Base-by-base conservation (phyloP, 2,329 filamentous ascomycete genomes). In the Xylaria polymorpha region DNA sequence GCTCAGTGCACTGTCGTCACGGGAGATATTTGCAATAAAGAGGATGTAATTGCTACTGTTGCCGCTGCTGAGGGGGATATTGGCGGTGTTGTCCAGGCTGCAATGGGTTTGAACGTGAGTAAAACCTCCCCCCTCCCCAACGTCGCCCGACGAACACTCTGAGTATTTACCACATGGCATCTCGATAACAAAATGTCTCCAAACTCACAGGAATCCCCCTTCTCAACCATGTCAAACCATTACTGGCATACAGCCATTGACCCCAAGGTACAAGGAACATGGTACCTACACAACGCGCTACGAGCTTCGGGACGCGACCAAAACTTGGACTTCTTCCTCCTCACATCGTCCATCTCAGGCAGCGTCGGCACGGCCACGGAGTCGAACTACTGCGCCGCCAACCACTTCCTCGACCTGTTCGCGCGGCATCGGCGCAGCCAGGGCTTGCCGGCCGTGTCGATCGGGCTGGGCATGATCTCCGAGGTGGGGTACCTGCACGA, bases 321-420 rank as follows among this genome's bases (percentile, higher is more conserved):
- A 3, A 41, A 61, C 6, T 15, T 79, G 1, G 78, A 81, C 72
- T 81, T 80, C 69, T 80, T 81, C 77, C 10, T 72, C 65, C 22
- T 75, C 67, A 74, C 61, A 6, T 77, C 29, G 66, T 79, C 59
- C 64, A 66, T 79, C 22, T 74, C 77, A 0, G 78, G 75, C 1
- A 74, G 72, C n/a, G 64, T 79, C 6, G 81, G 79, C 0, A 77
- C 72, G 7, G 71, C 77, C 1, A 76, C 73, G 0, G 80, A 82
- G 60, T 68, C 71, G 29, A 81, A 81, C 58, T 83, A 83, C 61
- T 75, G 73, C 51, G 76, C 79, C 0, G 80, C 71, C 1, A 82
- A 82, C 66, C 69, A 66, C 25, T 82, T 77, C 70, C 75, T 81
- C 4, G 81, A 83, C 57, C 61, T 69, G 0, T 76, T 81, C 29